Percentiles rank a stretch among this genome's conserved stretches.
Evolutionary conservation across 208 protist species (phyloP).

Genomic region (Wallacemonas rigidus): DNA sequence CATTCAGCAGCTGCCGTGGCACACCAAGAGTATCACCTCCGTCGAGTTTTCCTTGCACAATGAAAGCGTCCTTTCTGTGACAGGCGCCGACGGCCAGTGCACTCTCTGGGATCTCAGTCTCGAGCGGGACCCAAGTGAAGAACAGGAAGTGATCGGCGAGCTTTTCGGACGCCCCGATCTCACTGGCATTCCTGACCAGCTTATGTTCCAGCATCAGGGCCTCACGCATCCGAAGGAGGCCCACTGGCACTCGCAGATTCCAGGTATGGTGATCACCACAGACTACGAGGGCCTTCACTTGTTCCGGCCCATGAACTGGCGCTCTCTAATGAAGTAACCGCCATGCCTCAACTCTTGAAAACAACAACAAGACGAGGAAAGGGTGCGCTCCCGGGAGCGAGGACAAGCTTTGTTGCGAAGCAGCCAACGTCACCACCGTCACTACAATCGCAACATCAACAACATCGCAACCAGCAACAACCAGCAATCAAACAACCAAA

Average conservation of each 20-base stretch:
- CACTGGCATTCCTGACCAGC: slow-evolving; percentile 91
- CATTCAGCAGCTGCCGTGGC: slow-evolving; percentile 91
- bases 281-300: slow-evolving; percentile 96
- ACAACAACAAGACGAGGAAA: too few species aligned
- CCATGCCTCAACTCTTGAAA: background rate
- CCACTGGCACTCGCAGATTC: slow-evolving; percentile 98
- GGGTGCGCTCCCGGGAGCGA: too few species aligned
- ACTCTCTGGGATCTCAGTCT: slow-evolving; percentile 98
- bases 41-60: slow-evolving; percentile 97
- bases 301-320: slow-evolving; percentile 96
- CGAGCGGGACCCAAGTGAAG: slow-evolving; percentile 95
- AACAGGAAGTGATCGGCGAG: slow-evolving; percentile 81
- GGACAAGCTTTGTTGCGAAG: too few species aligned
- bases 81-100: slow-evolving; percentile 93
- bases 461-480: too few species aligned
- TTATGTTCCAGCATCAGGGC: slow-evolving; percentile 98
- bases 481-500: too few species aligned
- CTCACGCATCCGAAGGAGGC: slow-evolving; percentile 97
- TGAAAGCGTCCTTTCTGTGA: slow-evolving; percentile 94
- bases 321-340: slow-evolving; percentile 80
- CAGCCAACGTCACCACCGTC: too few species aligned
- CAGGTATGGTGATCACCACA: slow-evolving; percentile 95
- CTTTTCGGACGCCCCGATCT: slow-evolving; percentile 78
- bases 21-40: slow-evolving; percentile 94
- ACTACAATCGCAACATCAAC: too few species aligned